These are phyloP conservation scores for Hyaloperonospora arabidopsidis DNA, from an alignment of 352 stramenopile genomes.

Conservation along the genomic window DNA sequence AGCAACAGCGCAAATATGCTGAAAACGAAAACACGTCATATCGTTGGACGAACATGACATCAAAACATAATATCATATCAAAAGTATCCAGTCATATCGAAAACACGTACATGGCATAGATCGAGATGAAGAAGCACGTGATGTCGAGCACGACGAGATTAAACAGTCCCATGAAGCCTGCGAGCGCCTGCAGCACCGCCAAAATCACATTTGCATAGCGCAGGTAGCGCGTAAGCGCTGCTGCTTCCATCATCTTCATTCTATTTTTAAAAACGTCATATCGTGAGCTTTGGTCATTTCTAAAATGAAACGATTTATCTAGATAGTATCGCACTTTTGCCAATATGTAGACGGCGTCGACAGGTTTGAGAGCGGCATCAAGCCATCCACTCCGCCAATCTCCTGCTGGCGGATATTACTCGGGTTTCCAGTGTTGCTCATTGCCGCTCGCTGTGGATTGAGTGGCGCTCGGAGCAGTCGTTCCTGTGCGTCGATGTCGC, in stretches of 20 bases:
- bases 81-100: constrained; percentile 1
- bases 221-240: constrained; percentile 69
- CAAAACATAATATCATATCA: not conserved
- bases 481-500: constrained; percentile 24
- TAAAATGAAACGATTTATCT: constrained; percentile 4
- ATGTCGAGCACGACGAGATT: constrained; percentile 79
- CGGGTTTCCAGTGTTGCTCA: constrained; percentile 16
- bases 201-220: constrained; percentile 80
- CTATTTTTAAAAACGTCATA: constrained; percentile 21
- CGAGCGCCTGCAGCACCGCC: constrained; percentile 70
- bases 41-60: not conserved
- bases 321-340: constrained; percentile 23
- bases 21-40: constrained; percentile 2
- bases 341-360: constrained; percentile 30
- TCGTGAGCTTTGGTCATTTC: not conserved
- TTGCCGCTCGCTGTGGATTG: constrained; percentile 26
- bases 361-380: constrained; percentile 30
- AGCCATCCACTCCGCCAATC: constrained; percentile 19
- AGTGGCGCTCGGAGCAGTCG: constrained; percentile 28
- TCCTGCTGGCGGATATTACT: constrained; percentile 24
- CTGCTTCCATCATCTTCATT: constrained; percentile 59
- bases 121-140: constrained; percentile 81
- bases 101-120: constrained; percentile 76
- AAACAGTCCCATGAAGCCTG: constrained; percentile 79
- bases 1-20: constrained; percentile 80